phyloP scores from a whole-genome alignment of 208 protist species.

The Balamuthia mandrillaris region DNA sequence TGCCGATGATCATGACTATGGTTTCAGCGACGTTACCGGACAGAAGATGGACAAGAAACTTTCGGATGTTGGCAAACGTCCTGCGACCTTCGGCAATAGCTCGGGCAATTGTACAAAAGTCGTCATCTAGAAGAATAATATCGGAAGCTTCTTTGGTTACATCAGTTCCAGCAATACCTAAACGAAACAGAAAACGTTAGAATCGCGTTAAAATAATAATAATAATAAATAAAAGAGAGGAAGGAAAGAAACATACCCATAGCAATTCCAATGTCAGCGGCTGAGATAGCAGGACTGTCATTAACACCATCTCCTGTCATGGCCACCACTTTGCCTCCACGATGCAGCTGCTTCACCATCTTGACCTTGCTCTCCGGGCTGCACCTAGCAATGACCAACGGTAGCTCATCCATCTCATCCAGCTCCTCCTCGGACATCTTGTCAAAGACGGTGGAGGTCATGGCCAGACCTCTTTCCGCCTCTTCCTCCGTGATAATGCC shows the following conservation, averaged over 20 bases:
- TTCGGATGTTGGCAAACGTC: conserved; percentile 86
- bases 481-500: conserved; percentile 72
- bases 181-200: too few relatives aligned
- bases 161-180: conserved; percentile 61
- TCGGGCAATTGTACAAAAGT: conserved; percentile 82
- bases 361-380: conserved; percentile 60
- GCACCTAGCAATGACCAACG: conserved; percentile 74
- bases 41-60: conserved; percentile 80
- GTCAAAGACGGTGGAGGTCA: conserved; percentile 43
- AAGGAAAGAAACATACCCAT: too few relatives aligned
- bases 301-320: conserved; percentile 91
- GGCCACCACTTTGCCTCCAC: conserved; percentile 69
- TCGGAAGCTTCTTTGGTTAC: conserved; percentile 73
- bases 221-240: too few relatives aligned
- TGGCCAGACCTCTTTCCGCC: neutral
- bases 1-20: conserved; percentile 35
- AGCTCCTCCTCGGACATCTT: conserved; percentile 30
- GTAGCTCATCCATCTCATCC: conserved; percentile 74
- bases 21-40: conserved; percentile 59
- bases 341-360: conserved; percentile 20
- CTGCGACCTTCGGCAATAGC: conserved; percentile 80
- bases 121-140: conserved; percentile 83
- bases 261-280: conserved; percentile 82
- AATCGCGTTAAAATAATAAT: too few relatives aligned
- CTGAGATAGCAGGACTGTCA: conserved; percentile 79